A percentile compares a stretch with the other conserved stretches of the same genome.
Conservation (phyloP, 352 stramenopile genomes). For the Phytopythium helicoides region DNA sequence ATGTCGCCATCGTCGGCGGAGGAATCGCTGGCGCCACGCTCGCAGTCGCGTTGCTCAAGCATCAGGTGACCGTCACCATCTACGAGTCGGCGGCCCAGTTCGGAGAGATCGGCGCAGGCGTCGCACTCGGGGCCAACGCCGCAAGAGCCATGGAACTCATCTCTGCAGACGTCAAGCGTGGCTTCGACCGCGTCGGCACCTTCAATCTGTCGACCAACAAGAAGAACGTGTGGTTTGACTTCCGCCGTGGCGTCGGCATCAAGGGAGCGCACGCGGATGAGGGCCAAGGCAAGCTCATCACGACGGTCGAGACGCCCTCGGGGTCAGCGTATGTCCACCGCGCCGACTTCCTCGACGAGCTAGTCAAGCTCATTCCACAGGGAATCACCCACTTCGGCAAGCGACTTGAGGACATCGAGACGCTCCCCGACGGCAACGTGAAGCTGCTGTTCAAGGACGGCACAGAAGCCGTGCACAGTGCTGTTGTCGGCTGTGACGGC, state of each 20-base stretch:
- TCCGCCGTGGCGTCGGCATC: constrained; percentile 26
- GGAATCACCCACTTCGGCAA: constrained; percentile 27
- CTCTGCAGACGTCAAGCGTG: constrained; percentile 21
- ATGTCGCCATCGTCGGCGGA: constrained; percentile 28
- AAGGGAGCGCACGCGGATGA: constrained; percentile 15
- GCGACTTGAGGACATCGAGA: constrained; percentile 26
- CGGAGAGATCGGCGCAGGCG: constrained; percentile 26
- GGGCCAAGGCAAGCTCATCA: constrained; percentile 20
- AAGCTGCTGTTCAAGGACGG: constrained; percentile 30
- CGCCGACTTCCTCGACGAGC: constrained; percentile 28
- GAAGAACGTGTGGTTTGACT: constrained; percentile 37
- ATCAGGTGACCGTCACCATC: constrained; percentile 24
- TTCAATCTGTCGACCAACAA: constrained; percentile 27
- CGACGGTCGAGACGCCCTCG: constrained; percentile 24
- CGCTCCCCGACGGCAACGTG: constrained; percentile 24
- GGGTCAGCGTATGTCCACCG: constrained; percentile 32
- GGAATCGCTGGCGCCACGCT: constrained; percentile 28
- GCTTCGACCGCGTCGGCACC: constrained; percentile 32
- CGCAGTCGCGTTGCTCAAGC: constrained; percentile 16
- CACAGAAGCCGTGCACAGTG: constrained; percentile 24
- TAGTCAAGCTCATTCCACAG: constrained; percentile 25
- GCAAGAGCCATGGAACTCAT: constrained; percentile 26
- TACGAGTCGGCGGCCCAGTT: constrained; percentile 31
- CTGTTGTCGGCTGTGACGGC: too few species aligned
- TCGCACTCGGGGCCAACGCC: constrained; percentile 23